phyloP scores from a whole-genome alignment of 345 rosid species.

The Eucalyptus regnans region DNA sequence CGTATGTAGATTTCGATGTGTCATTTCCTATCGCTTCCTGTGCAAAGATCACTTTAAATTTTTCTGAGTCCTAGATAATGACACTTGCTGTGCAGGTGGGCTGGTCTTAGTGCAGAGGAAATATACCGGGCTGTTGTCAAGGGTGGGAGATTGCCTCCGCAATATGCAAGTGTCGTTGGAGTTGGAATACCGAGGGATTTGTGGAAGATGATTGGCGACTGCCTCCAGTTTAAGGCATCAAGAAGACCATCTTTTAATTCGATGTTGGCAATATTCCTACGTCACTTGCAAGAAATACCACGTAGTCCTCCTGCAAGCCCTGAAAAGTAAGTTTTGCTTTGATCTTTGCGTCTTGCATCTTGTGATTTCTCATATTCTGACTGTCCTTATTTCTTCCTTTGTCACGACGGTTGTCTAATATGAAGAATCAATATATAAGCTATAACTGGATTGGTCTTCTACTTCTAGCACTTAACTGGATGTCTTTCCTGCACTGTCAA shows the following conservation, averaged over 20 bases:
- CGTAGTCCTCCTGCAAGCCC: constrained; percentile 90
- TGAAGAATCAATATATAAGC: background rate
- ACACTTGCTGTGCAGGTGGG: constrained; percentile 55
- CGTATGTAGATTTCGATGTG: constrained; percentile 50
- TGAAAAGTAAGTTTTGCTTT: constrained; percentile 45
- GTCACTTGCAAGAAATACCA: constrained; percentile 89
- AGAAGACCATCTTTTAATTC: constrained; percentile 86
- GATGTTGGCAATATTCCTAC: constrained; percentile 85
- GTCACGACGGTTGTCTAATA: background rate
- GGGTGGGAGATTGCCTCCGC: constrained; percentile 80
- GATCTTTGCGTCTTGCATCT: background rate
- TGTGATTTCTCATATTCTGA: background rate
- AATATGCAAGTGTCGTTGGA: constrained; percentile 94
- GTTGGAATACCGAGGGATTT: constrained; percentile 92
- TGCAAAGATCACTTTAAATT: background rate
- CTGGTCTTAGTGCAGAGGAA: constrained; percentile 84
- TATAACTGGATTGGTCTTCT: background rate
- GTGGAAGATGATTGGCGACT: constrained; percentile 99
- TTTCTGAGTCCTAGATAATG: background rate
- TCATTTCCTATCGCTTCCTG: background rate
- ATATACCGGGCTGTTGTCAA: constrained; percentile 86
- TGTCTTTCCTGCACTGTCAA: background rate
- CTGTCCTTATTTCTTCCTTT: background rate
- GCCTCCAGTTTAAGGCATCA: constrained; percentile 86
- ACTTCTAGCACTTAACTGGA: background rate